Evolutionary conservation across 2,329 filamentous ascomycete species (phyloP).

Genomic region (Ophiostoma piceae): DNA sequence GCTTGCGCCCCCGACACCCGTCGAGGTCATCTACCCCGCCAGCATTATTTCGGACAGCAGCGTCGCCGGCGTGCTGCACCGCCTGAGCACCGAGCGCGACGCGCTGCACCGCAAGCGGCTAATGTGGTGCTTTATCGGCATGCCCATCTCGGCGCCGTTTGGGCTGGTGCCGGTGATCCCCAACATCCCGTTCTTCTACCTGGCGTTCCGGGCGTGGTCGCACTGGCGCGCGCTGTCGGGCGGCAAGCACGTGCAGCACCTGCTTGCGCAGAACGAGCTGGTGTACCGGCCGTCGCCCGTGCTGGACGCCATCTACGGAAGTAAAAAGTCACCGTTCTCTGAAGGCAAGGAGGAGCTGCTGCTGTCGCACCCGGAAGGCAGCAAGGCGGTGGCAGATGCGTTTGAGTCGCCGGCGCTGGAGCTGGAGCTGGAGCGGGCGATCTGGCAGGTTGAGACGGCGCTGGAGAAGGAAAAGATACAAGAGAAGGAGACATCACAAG

Average conservation of each 20-base stretch:
- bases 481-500: slow-evolving; percentile 18
- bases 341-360: slow-evolving; percentile 41
- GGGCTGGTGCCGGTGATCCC: slow-evolving; percentile 83
- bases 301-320: slow-evolving; percentile 68
- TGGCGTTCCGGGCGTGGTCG: slow-evolving; percentile 85
- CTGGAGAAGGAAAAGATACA: slow-evolving; percentile 37
- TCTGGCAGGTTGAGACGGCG: slow-evolving; percentile 62
- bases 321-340: slow-evolving; percentile 30
- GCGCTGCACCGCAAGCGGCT: slow-evolving; percentile 69
- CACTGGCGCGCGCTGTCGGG: slow-evolving; percentile 84
- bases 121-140: slow-evolving; percentile 73
- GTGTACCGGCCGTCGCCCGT: slow-evolving; percentile 58
- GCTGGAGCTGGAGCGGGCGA: slow-evolving; percentile 67
- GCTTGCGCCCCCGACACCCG: slow-evolving; percentile 37
- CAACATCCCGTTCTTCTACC: slow-evolving; percentile 95
- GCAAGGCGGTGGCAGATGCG: slow-evolving; percentile 39
- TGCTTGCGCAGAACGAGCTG: slow-evolving; percentile 69
- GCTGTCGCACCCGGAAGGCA: slow-evolving; percentile 33
- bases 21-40: slow-evolving; percentile 71
- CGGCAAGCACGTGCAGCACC: slow-evolving; percentile 76
- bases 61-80: slow-evolving; percentile 61
- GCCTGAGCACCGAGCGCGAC: slow-evolving; percentile 74
- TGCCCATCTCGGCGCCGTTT: slow-evolving; percentile 79
- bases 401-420: slow-evolving; percentile 65
- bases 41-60: slow-evolving; percentile 58